Base-by-base conservation (phyloP, 495 filamentous ascomycete species). In the Neurospora sp. region DNA sequence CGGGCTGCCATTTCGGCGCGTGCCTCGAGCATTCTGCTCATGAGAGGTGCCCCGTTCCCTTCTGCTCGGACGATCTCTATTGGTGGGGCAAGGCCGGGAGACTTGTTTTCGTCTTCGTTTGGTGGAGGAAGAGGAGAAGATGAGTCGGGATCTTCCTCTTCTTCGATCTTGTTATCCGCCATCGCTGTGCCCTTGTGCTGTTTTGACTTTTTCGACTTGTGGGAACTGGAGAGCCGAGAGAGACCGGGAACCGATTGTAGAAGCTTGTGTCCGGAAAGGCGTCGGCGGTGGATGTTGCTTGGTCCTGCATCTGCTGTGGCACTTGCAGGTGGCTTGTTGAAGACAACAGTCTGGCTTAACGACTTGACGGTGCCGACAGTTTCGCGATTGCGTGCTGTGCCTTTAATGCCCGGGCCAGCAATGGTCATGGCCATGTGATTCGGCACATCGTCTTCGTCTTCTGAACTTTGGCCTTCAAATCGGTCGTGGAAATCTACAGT, bases 21-120 rank as follows among this genome's bases (percentile, higher is more conserved):
- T n/a, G 93, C 93, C 79, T 94, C 91, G 9, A 97, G 82, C 89
- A 94, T 94, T 48, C 90, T 86, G 78, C 91, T 93, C 84, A 96
- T 89, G 42, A 94, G 85, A 0, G 93, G 92, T n/a, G 90, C 90
- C 73, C 85, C 77, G 31, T 79, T 78, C 39, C 76, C 77, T 70
- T 81, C 80, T n/a, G 74, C 74, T 31, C 80, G 76, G 18, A 80
- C 76, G 69, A 79, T 42, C 69, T 82, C 79, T 72, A 81, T 80
- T 65, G 72, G 75, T 18, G 74, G 79, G 20, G 72, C 76, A 59
- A 48, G 69, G 71, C 44, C 39, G 68, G 70, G 71, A 35, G 65
- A 70, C 71, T 37, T 8, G 3, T 18, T 35, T 65, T 65, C 53
- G 27, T 65, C 53, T 35, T 75, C 71, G n/a, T 70, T 46, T 8